Percentiles rank a stretch among this genome's conserved stretches.
Evolutionary conservation across 495 filamentous ascomycete genomes (phyloP).

Genomic region (Cercophora newfieldiana): DNA sequence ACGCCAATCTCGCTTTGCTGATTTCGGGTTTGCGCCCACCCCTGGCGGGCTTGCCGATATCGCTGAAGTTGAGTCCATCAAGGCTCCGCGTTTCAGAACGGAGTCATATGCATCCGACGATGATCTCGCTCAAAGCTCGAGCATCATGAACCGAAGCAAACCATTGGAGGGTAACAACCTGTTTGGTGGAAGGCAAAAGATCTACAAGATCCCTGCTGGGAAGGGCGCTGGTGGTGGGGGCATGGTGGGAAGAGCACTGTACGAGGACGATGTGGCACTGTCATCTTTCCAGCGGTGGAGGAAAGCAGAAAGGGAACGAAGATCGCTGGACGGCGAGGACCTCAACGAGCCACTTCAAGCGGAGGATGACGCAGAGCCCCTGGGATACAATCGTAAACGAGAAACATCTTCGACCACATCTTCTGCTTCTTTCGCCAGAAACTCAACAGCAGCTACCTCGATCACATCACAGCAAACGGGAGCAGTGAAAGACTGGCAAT

Average conservation of each 20-base stretch:
- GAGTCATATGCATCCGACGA: slow-evolving; percentile 69
- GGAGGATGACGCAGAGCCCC: slow-evolving; percentile 43
- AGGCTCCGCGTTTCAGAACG: slow-evolving; percentile 52
- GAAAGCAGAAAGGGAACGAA: slow-evolving; percentile 54
- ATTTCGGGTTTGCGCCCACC: slow-evolving; percentile 48
- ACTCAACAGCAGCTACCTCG: slow-evolving; percentile 90
- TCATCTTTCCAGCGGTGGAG: slow-evolving; percentile 77
- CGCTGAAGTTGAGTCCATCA: slow-evolving; percentile 81
- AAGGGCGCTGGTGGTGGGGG: slow-evolving; percentile 42
- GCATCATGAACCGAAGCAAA: slow-evolving; percentile 81
- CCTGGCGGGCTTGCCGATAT: slow-evolving; percentile 70
- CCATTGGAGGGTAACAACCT: slow-evolving; percentile 89
- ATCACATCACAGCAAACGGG: slow-evolving; percentile 71
- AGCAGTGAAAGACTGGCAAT: slow-evolving; percentile 48
- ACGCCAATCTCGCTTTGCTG: slow-evolving; percentile 68
- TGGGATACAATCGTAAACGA: slow-evolving; percentile 69
- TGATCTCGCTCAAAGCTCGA: slow-evolving; percentile 49
- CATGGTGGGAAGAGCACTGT: slow-evolving; percentile 70
- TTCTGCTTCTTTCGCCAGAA: slow-evolving; percentile 68
- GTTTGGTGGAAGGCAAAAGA: slow-evolving; percentile 94
- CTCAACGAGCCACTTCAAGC: slow-evolving; percentile 33
- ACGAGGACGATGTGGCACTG: slow-evolving; percentile 80
- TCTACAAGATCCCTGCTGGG: slow-evolving; percentile 80
- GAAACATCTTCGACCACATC: slow-evolving; percentile 87
- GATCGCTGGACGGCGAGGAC: slow-evolving; percentile 43